Percentiles rank a stretch among this genome's conserved stretches.
phyloP scores from a whole-genome alignment of 495 filamentous ascomycete species.

The Tuber brumale region DNA sequence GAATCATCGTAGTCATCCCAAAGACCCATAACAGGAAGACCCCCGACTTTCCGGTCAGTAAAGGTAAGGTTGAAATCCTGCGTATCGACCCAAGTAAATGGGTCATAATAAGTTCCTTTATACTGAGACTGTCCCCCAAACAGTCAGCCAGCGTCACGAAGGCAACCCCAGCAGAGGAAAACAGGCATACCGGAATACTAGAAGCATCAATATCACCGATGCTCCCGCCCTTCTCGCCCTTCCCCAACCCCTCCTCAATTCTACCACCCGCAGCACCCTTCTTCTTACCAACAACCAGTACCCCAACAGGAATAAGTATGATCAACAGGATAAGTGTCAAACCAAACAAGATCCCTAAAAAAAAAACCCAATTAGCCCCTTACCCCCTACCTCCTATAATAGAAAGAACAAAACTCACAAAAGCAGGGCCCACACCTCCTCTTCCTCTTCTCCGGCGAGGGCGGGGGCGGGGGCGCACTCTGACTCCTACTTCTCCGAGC shows the following conservation, averaged over 20 bases:
- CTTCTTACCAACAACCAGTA: conserved; percentile 55
- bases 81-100: conserved; percentile 89
- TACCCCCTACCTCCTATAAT: neutral
- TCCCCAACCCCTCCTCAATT: conserved; percentile 18
- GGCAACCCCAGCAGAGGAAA: neutral
- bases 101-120: conserved; percentile 75
- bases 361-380: conserved; percentile 5
- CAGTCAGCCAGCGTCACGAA: conserved; percentile 30
- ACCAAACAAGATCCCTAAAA: conserved; percentile 41
- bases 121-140: conserved; percentile 43
- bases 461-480: conserved; percentile 25
- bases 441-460: conserved; percentile 39
- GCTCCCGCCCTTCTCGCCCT: conserved; percentile 18
- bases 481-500: conserved; percentile 26
- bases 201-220: conserved; percentile 28
- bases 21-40: conserved; percentile 82
- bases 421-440: conserved; percentile 39
- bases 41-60: conserved; percentile 75
- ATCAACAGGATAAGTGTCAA: conserved; percentile 52
- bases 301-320: conserved; percentile 57
- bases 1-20: conserved; percentile 83
- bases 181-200: conserved; percentile 32
- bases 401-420: conserved; percentile 21
- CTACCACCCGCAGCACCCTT: conserved; percentile 18
- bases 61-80: conserved; percentile 91